These are phyloP conservation scores for Juglanconis juglandina DNA, from an alignment of 2,329 filamentous ascomycete genomes.

Conservation along the genomic window DNA sequence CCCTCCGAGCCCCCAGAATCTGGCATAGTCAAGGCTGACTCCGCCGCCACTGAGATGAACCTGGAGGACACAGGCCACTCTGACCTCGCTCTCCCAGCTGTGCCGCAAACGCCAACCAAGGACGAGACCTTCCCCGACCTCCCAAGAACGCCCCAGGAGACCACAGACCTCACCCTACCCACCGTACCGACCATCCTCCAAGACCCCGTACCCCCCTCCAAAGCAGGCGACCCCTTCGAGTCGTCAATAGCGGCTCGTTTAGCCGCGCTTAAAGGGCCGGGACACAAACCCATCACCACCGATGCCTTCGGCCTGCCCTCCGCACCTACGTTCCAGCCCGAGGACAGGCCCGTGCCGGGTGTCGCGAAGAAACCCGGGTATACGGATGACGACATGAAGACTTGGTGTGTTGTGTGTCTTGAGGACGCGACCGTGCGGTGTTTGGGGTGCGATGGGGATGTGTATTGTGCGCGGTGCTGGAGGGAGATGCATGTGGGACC, in stretches of 20 bases:
- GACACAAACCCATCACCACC: constrained; percentile 24
- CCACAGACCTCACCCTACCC: constrained; percentile 40
- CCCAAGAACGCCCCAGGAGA: background rate
- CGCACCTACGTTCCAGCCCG: constrained; percentile 48
- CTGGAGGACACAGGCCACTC: background rate
- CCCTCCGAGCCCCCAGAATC: constrained; percentile 1
- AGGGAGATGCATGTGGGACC: constrained; percentile 73
- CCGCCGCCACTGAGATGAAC: background rate
- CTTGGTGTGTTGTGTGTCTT: constrained; percentile 80
- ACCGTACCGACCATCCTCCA: constrained; percentile 43
- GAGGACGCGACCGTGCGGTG: constrained; percentile 74
- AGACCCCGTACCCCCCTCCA: constrained; percentile 30
- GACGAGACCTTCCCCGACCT: background rate
- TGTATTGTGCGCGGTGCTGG: constrained; percentile 80
- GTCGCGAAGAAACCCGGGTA: constrained; percentile 41
- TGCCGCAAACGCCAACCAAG: background rate
- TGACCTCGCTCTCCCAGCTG: constrained; percentile 5
- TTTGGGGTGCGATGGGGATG: constrained; percentile 65
- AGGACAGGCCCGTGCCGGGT: constrained; percentile 36
- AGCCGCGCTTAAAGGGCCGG: constrained; percentile 44
- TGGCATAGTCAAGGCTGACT: background rate
- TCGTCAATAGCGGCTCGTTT: constrained; percentile 50
- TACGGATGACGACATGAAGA: constrained; percentile 68
- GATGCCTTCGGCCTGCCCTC: constrained; percentile 43
- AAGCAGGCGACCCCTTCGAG: constrained; percentile 32